Evolutionary conservation across 2,329 filamentous ascomycete species (phyloP).

Genomic region (Zelopaecilomyces penicillatus): DNA sequence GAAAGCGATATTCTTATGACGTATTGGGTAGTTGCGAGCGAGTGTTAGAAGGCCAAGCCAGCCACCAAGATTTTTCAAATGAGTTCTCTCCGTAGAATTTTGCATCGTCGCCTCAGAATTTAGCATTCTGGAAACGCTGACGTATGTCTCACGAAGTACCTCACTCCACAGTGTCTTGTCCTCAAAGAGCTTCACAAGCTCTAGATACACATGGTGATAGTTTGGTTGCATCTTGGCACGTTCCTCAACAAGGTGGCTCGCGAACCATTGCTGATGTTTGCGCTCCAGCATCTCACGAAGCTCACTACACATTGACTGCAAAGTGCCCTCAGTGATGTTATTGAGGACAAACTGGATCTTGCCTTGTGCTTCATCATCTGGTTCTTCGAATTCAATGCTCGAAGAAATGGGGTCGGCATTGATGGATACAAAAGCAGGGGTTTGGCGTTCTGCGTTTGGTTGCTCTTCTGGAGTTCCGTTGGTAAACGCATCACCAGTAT

Average conservation of each 20-base stretch:
- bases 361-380: constrained; percentile 76
- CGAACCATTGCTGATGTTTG: constrained; percentile 92
- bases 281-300: constrained; percentile 70
- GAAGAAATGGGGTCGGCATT: constrained; percentile 62
- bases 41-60: constrained; percentile 94
- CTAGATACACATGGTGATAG: constrained; percentile 87
- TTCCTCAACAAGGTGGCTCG: constrained; percentile 87
- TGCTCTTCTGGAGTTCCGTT: constrained; percentile 66
- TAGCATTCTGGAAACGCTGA: constrained; percentile 75
- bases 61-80: constrained; percentile 85
- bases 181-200: constrained; percentile 76
- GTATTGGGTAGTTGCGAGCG: constrained; percentile 89
- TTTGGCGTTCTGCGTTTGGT: constrained; percentile 47
- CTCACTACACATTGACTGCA: constrained; percentile 76
- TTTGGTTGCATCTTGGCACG: constrained; percentile 96
- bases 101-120: constrained; percentile 84
- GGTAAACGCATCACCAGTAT: constrained; percentile 43
- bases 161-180: constrained; percentile 75
- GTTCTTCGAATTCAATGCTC: constrained; percentile 66
- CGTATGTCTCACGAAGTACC: constrained; percentile 86
- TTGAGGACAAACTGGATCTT: constrained; percentile 94
- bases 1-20: constrained; percentile 94
- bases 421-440: constrained; percentile 69
- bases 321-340: constrained; percentile 85
- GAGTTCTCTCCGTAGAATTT: constrained; percentile 73